Percentiles rank a stretch among this genome's conserved stretches.
These are phyloP conservation scores for Podaxis sp. DNA, from an alignment of 768 basidiomycete genomes.

Conservation along the genomic window DNA sequence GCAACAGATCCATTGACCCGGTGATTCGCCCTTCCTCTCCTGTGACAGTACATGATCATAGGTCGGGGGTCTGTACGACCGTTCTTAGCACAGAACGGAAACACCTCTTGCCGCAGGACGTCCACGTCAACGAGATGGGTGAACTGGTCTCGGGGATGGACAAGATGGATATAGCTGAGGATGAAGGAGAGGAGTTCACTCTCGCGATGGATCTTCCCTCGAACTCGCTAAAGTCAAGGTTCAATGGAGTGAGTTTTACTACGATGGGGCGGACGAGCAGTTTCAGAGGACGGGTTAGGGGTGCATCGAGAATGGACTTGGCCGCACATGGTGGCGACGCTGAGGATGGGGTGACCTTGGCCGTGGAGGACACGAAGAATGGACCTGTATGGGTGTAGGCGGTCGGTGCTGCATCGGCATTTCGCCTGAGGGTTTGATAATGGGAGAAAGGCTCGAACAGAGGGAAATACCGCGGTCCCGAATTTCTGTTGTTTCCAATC, in stretches of 20 bases:
- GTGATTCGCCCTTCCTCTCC: not conserved
- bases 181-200: slow-evolving; percentile 35
- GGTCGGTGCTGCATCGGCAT: not conserved
- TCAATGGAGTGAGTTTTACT: not conserved
- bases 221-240: slow-evolving; percentile 7
- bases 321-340: not conserved
- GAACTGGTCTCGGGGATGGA: slow-evolving; percentile 13
- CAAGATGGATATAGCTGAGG: slow-evolving; percentile 13
- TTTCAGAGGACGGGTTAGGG: slow-evolving; percentile 1
- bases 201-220: slow-evolving; percentile 39
- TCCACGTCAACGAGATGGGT: slow-evolving; percentile 14
- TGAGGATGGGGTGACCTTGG: not conserved
- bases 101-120: slow-evolving; percentile 14
- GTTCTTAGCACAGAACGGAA: not conserved
- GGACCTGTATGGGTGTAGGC: not conserved
- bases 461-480: not conserved
- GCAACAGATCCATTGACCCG: not conserved
- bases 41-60: not conserved
- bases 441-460: no score
- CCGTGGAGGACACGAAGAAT: not conserved
- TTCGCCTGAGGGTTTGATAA: not conserved
- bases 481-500: no score
- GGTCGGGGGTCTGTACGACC: not conserved
- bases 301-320: not conserved
- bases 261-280: slow-evolving; percentile 3